Base-by-base conservation (phyloP, 2,329 filamentous ascomycete genomes). In the Microsporum audouinii region DNA sequence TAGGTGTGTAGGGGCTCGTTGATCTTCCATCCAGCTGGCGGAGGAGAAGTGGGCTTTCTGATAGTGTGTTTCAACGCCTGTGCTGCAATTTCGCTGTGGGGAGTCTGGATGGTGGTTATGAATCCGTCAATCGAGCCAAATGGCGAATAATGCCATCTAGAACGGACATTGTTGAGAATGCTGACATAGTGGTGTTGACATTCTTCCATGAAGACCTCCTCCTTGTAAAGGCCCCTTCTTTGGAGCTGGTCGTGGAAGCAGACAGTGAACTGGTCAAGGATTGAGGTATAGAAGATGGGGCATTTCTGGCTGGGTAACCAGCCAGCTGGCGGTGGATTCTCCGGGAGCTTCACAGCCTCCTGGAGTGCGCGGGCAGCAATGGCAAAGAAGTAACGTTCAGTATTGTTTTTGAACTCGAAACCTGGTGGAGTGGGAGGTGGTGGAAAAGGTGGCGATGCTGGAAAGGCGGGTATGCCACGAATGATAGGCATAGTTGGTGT, bases 281-380 rank as follows among this genome's bases (percentile, higher is more conserved):
- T 33, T 39, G 59, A 53, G 17, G 62, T 53, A 59, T 66, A 65
- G 58, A 62, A 66, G 8, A 60, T 51, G 49, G 60, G 58, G 14
- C 63, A 58, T 29, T 36, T 61, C n/a, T 64, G 57, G 36, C 61
- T 59, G 10, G 63, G 60, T 2, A 58, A 59, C 65, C 65, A 66
- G 23, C 57, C 63, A 43, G 55, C 14, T 17, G 63, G 65, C 10
- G 65, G 65, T 8, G 65, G 63, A 31, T 45, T 41, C 10, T 65
- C 63, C 1, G 63, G 65, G 60, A 65, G 53, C 17, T 60, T 63
- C 29, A 62, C 60, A 27, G 65, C 58, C 58, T 66, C 65, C 45
- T 65, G 63, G 53, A 62, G 65, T 3, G 65, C 65, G 14, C 65
- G 58, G 7, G 62, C 61, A n/a, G 65, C 65, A 17, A 66, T 29